Base-by-base conservation (phyloP, 2,329 filamentous ascomycete species). In the Ophiostoma tasmaniense region DNA sequence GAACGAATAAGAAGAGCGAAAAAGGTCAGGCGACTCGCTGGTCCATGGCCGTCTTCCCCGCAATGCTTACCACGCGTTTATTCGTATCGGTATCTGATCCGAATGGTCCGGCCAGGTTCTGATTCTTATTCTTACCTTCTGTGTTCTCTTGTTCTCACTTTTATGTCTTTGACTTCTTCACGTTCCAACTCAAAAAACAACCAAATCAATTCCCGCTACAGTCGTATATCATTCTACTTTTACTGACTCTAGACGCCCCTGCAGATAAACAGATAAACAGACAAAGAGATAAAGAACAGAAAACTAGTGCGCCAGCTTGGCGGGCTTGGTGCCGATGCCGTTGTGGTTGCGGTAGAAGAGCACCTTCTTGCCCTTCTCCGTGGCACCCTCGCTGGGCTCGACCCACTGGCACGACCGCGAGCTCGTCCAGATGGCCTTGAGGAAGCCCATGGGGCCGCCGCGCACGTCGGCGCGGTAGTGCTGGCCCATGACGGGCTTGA, bases 341-440 rank as follows among this genome's bases (percentile, higher is more conserved):
- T 98, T 99, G 75, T 85, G 85, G 85, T 99, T 99, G 77, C 94
- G 89, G 90, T 91, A 99, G 87, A 99, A 97, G 68, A 96, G 80
- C 37, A 99, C 89, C 71, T 90, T 89, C 82, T 92, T 90, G 78
- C 88, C 89, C 75, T 93, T 89, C 42, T 92, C 94, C 77, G 88
- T 80, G 66, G 93, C 91, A 68, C 87, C 92, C 75, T 88, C 90
- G 76, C 88, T 93, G 69, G 93, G 92, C 88, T 99, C 95, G 72
- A 99, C 93, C 92, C 93, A 99, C 80, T 98, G 93, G 86, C 95
- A 99, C 87, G 85, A 88, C 71, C 95, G 88, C 61, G 91, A 88
- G 75, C 87, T 91, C 74, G 81, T 90, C 86, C 88, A 99, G 78
- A 99, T 81, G 74, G 91, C 88, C 78, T 85, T 86, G 76, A 99